Conservation (phyloP, 169 alveolate species). For the Babesia microti region DNA sequence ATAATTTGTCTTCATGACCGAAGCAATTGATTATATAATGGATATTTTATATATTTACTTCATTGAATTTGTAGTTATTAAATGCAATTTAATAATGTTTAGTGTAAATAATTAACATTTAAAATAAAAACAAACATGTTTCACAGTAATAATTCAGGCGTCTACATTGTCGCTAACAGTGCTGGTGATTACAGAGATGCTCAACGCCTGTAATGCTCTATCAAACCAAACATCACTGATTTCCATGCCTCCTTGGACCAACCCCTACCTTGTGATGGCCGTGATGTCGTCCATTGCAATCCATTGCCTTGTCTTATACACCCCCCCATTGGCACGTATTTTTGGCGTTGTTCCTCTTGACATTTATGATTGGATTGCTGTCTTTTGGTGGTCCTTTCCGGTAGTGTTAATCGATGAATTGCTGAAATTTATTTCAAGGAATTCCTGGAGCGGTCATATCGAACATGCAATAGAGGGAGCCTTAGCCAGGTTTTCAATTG, state of each 20-base stretch:
- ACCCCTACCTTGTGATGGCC: constrained; percentile 88
- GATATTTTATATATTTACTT: constrained; percentile 1
- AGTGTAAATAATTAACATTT: not conserved
- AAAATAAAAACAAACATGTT: not conserved
- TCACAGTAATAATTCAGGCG: constrained; percentile 54
- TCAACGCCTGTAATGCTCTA: constrained; percentile 96
- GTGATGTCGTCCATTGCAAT: constrained; percentile 72
- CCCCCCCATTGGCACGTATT: constrained; percentile 81
- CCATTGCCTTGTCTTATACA: constrained; percentile 86
- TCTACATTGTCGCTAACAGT: constrained; percentile 90
- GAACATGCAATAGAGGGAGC: no score
- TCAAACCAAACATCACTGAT: constrained; percentile 92
- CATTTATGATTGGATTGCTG: constrained; percentile 85
- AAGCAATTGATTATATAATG: not conserved
- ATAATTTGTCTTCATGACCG: no score
- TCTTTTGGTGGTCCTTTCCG: constrained; percentile 91
- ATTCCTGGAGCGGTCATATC: no score
- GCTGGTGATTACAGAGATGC: constrained; percentile 93
- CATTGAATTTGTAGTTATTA: not conserved
- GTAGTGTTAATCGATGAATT: constrained; percentile 92
- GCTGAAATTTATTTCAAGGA: constrained; percentile 82
- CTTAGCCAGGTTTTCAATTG: no score
- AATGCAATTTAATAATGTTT: not conserved
- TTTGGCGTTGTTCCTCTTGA: constrained; percentile 85
- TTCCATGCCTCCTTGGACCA: constrained; percentile 91